Conservation (phyloP, 257 asterid genomes). For the Anisodus tanguticus region DNA sequence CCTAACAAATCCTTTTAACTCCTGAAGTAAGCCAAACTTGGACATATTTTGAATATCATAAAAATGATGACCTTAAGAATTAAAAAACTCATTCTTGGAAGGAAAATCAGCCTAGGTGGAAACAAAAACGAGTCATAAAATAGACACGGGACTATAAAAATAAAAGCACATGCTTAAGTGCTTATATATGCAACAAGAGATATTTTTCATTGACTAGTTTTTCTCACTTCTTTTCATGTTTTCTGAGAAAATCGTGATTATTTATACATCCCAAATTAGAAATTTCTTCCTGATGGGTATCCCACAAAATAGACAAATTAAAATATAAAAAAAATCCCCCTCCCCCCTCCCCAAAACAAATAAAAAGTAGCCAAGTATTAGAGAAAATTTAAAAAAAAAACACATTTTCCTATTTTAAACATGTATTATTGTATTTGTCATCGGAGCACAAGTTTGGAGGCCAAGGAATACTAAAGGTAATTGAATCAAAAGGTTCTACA, state of each 20-base stretch:
- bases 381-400: neutral
- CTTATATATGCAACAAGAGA: neutral
- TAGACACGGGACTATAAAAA: neutral
- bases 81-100: neutral
- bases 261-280: no score
- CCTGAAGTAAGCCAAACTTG: neutral
- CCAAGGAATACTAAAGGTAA: neutral
- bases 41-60: neutral
- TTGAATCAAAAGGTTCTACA: slow-evolving; percentile 1
- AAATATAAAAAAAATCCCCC: no score
- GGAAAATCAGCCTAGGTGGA: neutral
- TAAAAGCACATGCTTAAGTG: neutral
- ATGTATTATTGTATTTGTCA: neutral
- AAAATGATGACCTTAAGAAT: neutral
- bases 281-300: no score
- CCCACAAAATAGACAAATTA: neutral
- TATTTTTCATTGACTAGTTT: neutral
- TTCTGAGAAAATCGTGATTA: neutral
- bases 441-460: neutral
- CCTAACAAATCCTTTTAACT: neutral
- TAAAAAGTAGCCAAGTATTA: neutral
- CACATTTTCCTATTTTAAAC: neutral
- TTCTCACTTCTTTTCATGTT: neutral
- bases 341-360: neutral
- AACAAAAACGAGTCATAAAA: neutral